These are phyloP conservation scores for Rhodotorula sp. DNA, from an alignment of 1,284 basidiomycete species.

Conservation along the genomic window DNA sequence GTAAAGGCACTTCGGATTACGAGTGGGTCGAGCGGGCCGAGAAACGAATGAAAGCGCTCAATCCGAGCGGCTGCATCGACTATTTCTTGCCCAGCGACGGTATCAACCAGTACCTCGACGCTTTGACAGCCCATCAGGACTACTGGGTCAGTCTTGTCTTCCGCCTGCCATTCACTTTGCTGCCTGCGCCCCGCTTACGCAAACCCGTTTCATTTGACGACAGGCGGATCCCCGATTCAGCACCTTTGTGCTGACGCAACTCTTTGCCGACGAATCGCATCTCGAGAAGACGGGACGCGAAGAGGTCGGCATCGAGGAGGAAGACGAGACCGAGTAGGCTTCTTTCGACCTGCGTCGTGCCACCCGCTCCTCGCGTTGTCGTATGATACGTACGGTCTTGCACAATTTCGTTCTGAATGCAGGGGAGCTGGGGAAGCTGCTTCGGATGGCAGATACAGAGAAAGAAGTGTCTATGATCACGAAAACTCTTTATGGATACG, in stretches of 20 bases:
- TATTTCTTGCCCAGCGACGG: constrained; percentile 33
- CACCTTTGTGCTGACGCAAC: constrained; percentile 30
- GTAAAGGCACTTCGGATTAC: constrained; percentile 19
- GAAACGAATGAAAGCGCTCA: constrained; percentile 33
- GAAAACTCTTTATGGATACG: no score
- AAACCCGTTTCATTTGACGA: neutral
- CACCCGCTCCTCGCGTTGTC: neutral
- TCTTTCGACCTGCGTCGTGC: neutral
- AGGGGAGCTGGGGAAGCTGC: no score
- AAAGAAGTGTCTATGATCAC: neutral
- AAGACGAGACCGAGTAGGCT: constrained; percentile 10
- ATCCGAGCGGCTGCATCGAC: constrained; percentile 27
- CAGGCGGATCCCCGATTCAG: constrained; percentile 26
- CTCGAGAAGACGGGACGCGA: constrained; percentile 33
- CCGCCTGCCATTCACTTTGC: neutral
- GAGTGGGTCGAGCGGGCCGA: constrained; percentile 35
- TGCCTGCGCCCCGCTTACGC: neutral
- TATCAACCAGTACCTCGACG: constrained; percentile 26
- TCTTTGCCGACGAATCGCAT: constrained; percentile 28
- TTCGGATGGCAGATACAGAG: neutral
- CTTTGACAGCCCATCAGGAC: constrained; percentile 18
- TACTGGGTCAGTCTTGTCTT: constrained; percentile 26
- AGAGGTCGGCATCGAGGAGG: constrained; percentile 30
- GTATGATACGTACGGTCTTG: neutral
- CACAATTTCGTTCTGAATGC: neutral